Conservation (phyloP, 2,329 filamentous ascomycete species). For the Raffaelea albimanens region DNA sequence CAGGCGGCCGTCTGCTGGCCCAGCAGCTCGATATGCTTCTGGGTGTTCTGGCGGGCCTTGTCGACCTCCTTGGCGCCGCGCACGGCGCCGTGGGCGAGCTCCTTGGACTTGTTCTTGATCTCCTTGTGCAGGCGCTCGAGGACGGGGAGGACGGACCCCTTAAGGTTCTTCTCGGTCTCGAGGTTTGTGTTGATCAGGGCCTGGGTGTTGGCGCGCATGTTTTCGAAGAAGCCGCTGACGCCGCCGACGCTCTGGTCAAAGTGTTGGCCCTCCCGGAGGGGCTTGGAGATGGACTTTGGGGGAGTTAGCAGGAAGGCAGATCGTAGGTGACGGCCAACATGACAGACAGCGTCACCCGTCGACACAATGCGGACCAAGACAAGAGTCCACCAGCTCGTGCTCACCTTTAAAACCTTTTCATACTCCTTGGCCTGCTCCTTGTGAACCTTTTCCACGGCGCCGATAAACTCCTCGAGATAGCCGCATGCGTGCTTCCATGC, state of each 20-base stretch:
- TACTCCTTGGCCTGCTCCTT: slow-evolving; percentile 85
- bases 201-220: slow-evolving; percentile 86
- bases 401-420: slow-evolving; percentile 81
- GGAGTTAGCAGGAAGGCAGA: not conserved
- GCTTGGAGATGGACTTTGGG: slow-evolving; percentile 68
- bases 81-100: slow-evolving; percentile 68
- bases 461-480: slow-evolving; percentile 85
- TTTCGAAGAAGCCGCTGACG: slow-evolving; percentile 84
- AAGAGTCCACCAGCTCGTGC: too few relatives aligned
- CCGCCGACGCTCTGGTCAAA: slow-evolving; percentile 88
- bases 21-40: slow-evolving; percentile 93
- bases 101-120: slow-evolving; percentile 94
- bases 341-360: not conserved
- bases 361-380: not conserved
- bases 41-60: slow-evolving; percentile 73
- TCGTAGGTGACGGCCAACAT: not conserved
- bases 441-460: slow-evolving; percentile 76
- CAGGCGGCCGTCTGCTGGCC: slow-evolving; percentile 75
- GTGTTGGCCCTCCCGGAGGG: slow-evolving; percentile 81
- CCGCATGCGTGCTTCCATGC: slow-evolving; percentile 94
- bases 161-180: slow-evolving; percentile 86
- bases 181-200: slow-evolving; percentile 79
- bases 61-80: slow-evolving; percentile 88
- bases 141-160: slow-evolving; percentile 74
- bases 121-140: slow-evolving; percentile 89